These are phyloP conservation scores for Malassezia yamatoensis DNA, from an alignment of 1,284 basidiomycete genomes.

Conservation along the genomic window DNA sequence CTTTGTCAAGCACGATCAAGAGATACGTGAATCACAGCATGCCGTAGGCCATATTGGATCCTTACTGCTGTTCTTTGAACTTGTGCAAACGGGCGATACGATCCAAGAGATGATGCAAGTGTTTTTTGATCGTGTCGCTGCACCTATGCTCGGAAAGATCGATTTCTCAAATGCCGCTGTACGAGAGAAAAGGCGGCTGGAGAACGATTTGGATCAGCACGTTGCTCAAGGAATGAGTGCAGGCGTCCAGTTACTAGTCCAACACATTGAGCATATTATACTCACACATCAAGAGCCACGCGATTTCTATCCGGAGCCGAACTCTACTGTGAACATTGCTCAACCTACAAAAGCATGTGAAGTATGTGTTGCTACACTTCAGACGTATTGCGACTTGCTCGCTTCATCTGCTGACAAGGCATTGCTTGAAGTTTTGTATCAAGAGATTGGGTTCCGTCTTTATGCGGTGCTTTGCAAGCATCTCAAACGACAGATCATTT, in stretches of 20 bases:
- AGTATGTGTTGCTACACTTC: conserved; percentile 73
- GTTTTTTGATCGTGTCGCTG: conserved; percentile 87
- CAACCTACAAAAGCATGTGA: conserved; percentile 74
- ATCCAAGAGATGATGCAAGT: conserved; percentile 96
- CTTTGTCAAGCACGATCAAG: conserved; percentile 5
- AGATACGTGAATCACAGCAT: neutral
- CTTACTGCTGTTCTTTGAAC: conserved; percentile 88
- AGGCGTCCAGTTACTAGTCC: conserved; percentile 90
- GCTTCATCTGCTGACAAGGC: conserved; percentile 89
- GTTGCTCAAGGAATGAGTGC: conserved; percentile 87
- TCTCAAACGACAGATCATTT: conserved; percentile 91
- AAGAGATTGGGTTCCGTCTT: conserved; percentile 85
- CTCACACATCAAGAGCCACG: conserved; percentile 67
- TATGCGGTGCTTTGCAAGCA: conserved; percentile 88
- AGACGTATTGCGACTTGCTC: conserved; percentile 77
- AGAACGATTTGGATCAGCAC: conserved; percentile 77
- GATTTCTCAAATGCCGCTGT: conserved; percentile 90
- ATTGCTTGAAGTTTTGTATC: conserved; percentile 91
- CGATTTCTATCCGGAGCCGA: conserved; percentile 70
- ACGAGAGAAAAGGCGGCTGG: conserved; percentile 90
- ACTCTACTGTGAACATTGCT: conserved; percentile 28
- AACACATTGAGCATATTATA: conserved; percentile 91
- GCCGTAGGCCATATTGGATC: conserved; percentile 62
- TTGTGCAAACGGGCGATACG: conserved; percentile 92
- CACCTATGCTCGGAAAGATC: conserved; percentile 51